Evolutionary conservation across 2,329 filamentous ascomycete genomes (phyloP), one percentile per base, ranked within the genome.

Genomic region (Exophiala bonariae): DNA sequence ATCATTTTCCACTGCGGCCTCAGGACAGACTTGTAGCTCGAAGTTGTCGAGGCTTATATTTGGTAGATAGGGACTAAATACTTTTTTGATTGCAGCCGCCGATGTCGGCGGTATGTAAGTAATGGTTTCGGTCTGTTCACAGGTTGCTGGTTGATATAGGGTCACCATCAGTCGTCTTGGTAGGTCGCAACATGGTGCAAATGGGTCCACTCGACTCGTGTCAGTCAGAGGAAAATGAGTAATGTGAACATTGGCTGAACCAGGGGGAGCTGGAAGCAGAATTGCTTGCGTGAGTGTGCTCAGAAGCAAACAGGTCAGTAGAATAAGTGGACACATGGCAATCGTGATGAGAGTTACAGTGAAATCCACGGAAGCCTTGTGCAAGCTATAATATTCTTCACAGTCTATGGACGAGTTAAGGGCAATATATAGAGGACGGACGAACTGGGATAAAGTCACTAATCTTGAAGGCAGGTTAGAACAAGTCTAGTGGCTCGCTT

Each of bases 21-120:
- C 26, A 19, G 22, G 33, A 36, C 49, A 52, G 8, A 33, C 19
- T 28, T 44, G 17, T 14, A 52, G 33, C 4, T 49, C 39, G 22
- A 66, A 33, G 5, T 52, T 54, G 39, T 56, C 54, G 18, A 67
- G 62, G 1, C 60, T 59, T 6, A 58, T 59, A 20, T 57, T 54
- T 7, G 63, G 57, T 26, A 67, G 41, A 20, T 30, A 26, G 16
- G 32, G 13, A 20, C 61, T 56, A 35, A 58, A 61, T 2, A 23
- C 17, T 10, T 51, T 38, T 19, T 59, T 56, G 14, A 56, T 28
- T 23, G 57, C 60, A 14, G 44, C 48, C 13, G 63, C 64, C 8
- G 64, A 66, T 41, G 47, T 55, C 20, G 59, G 50, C 13, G 62
- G 58, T 40, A 67, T 55, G 49, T 68, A 68, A 10, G 35, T 20